phyloP scores from a whole-genome alignment of 805 yeast genomes.

The Middelhovenomyces tepae region DNA sequence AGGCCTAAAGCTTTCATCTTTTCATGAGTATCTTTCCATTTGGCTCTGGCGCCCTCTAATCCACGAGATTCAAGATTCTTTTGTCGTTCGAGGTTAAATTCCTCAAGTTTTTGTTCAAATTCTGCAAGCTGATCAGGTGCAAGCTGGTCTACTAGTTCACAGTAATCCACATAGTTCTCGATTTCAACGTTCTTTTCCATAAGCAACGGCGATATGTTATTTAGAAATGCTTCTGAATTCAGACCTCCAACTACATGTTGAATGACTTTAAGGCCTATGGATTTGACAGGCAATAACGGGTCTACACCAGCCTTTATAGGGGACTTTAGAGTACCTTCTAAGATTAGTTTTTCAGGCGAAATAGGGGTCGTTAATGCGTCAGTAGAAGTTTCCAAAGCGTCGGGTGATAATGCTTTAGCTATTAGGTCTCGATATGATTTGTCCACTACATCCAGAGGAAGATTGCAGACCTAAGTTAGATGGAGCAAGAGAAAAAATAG shows the following conservation, averaged over 20 bases:
- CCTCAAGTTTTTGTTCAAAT: conserved; percentile 62
- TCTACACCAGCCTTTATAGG: conserved; percentile 48
- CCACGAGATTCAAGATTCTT: conserved; percentile 67
- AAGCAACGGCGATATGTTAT: too few species aligned
- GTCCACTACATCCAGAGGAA: conserved; percentile 15
- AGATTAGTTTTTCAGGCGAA: conserved; percentile 9
- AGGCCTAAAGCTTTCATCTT: conserved; percentile 35
- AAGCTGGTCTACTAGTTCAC: conserved; percentile 51
- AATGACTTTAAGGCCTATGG: conserved; percentile 70
- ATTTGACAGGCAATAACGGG: conserved; percentile 55
- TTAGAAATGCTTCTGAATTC: conserved; percentile 20
- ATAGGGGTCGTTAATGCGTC: background rate
- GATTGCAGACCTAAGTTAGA: conserved; percentile 9
- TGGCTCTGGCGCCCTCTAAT: conserved; percentile 73
- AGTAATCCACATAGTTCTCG: conserved; percentile 48
- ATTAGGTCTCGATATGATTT: conserved; percentile 1
- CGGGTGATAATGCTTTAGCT: conserved; percentile 6
- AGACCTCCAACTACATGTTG: conserved; percentile 62
- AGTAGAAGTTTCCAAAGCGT: conserved; percentile 5
- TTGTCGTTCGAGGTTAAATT: conserved; percentile 70
- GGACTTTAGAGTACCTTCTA: conserved; percentile 11
- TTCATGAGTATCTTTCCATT: conserved; percentile 82
- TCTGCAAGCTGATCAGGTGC: conserved; percentile 34
- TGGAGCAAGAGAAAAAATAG: conserved; percentile 9
- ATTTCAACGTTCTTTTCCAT: conserved; percentile 22